These are phyloP conservation scores for Yamadazyma trypodendri DNA, from an alignment of 1,139 yeast species.

Conservation along the genomic window DNA sequence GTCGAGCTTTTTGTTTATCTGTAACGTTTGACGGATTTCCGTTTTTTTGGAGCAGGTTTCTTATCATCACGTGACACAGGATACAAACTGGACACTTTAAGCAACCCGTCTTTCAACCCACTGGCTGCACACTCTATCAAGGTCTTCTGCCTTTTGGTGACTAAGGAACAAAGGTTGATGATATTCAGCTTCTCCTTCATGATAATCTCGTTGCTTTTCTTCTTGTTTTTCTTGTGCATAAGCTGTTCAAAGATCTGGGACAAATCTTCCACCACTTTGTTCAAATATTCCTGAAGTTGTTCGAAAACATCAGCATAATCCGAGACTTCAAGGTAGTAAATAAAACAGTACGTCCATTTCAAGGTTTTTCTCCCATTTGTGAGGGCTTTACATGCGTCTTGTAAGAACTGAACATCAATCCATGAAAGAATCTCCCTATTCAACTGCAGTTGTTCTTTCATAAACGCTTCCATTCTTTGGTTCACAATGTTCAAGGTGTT, in stretches of 20 bases:
- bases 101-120: conserved; percentile 29
- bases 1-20: no score
- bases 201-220: conserved; percentile 32
- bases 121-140: conserved; percentile 51
- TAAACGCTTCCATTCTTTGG: conserved; percentile 53
- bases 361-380: conserved; percentile 72
- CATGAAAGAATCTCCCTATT: conserved; percentile 53
- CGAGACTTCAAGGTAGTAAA: conserved; percentile 58
- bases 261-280: conserved; percentile 74
- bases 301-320: conserved; percentile 64
- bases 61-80: neutral
- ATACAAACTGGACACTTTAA: conserved; percentile 7
- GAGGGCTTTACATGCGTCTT: conserved; percentile 66
- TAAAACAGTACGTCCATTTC: conserved; percentile 90
- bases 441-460: conserved; percentile 42
- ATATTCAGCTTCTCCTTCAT: conserved; percentile 50
- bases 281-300: conserved; percentile 69
- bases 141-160: conserved; percentile 47
- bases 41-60: no score
- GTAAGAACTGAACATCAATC: conserved; percentile 86
- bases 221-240: conserved; percentile 42
- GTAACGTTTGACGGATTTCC: no score
- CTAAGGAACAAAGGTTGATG: conserved; percentile 46
- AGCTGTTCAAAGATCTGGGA: conserved; percentile 68
- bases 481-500: conserved; percentile 63